Base-by-base conservation (phyloP, 2,329 filamentous ascomycete genomes). In the Verticillium albo-atrum region DNA sequence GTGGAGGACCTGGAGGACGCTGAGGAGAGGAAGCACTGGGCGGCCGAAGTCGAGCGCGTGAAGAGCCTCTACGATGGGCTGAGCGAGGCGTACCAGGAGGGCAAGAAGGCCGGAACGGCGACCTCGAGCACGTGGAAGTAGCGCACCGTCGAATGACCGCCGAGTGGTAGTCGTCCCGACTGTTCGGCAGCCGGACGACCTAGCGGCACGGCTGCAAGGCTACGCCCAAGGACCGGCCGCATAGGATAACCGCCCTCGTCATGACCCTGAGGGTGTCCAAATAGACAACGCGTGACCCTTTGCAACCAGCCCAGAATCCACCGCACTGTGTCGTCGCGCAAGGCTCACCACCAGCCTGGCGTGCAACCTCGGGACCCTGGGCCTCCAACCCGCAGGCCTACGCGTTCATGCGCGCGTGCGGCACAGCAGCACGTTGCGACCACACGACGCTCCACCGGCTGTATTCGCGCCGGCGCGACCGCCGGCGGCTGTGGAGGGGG, bases 51-150 rank as follows among this genome's bases (percentile, higher is more conserved):
- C 15, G 67, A 68, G 23, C 72, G 80, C 42, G 73, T 84, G 1
- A 85, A 84, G 70, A 68, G 58, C 5, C 57, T 82, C 58, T 84
- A 84, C 64, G 72, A 73, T 25, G 67, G 66, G 3, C 62, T 84
- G 52, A 79, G 78, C 15, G 73, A 77, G 25, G 78, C 75, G 23
- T 83, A 83, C 61, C 80, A 83, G 68, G 73, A 74, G 54, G 76
- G 77, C 2, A 83, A 82, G 66, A 68, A 68, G 47, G 66, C 68
- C 0, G 78, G 77, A 0, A 66, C 73, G 0, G 71, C 75, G 58
- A 82, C 74, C 7, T 74, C 78, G 1, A 82, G 80, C 55, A 73
- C 79, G 4, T 82, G 79, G 79, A 81, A 79, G 62, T 80, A 66
- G 28, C 4, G 20, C 28, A 4, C 23, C 7, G 37, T 7, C 14